A percentile compares a stretch with the other conserved stretches of the same genome.
These are phyloP conservation scores for Aphanomyces astaci DNA, from an alignment of 352 stramenopile species.

Conservation along the genomic window DNA sequence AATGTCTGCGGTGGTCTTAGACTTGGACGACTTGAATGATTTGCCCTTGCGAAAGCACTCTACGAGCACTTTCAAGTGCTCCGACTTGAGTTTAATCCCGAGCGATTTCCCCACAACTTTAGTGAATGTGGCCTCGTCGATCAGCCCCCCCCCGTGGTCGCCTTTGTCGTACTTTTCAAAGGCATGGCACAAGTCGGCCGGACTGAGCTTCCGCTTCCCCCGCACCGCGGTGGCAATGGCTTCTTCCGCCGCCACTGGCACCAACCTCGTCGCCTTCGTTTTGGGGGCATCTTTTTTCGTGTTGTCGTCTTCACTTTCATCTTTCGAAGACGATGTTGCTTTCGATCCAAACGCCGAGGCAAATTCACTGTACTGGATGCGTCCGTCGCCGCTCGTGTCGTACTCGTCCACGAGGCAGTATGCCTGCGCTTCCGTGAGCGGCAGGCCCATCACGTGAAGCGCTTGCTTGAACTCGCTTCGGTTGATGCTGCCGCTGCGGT, in stretches of 20 bases:
- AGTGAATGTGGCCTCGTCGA: background rate
- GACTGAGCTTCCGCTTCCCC: conserved; percentile 6
- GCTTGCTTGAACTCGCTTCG: conserved; percentile 44
- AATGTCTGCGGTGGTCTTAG: conserved; percentile 19
- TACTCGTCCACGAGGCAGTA: conserved; percentile 56
- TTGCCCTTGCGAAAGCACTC: conserved; percentile 8
- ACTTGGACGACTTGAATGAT: no score
- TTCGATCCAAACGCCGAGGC: conserved; percentile 27
- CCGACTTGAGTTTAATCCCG: conserved; percentile 10
- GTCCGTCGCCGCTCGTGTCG: conserved; percentile 47
- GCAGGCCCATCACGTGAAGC: conserved; percentile 53
- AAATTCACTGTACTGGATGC: conserved; percentile 58
- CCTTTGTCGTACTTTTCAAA: conserved; percentile 5
- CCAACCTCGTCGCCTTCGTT: background rate
- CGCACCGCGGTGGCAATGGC: background rate
- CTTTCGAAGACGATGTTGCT: background rate
- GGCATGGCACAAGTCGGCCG: background rate
- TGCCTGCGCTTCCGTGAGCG: conserved; percentile 57
- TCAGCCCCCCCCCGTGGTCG: background rate
- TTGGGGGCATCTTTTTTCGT: background rate
- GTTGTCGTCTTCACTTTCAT: background rate
- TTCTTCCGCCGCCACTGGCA: background rate
- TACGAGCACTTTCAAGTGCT: background rate
- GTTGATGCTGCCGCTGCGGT: conserved; percentile 48
- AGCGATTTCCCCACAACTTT: conserved; percentile 3